Evolutionary conservation across 169 alveolate genomes (phyloP).

Genomic region (Eimeria mitis): DNA sequence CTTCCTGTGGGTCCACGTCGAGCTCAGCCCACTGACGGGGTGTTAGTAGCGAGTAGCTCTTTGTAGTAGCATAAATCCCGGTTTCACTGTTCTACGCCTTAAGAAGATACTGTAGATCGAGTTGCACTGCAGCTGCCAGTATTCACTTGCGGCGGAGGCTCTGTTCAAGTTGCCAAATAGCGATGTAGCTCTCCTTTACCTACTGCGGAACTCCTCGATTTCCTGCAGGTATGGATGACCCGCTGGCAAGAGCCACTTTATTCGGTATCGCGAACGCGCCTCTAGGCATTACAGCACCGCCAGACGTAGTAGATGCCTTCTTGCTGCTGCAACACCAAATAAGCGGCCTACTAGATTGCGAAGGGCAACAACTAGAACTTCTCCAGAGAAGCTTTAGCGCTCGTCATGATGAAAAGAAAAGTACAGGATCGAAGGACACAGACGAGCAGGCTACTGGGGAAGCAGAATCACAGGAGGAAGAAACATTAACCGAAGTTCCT

Average conservation of each 20-base stretch:
- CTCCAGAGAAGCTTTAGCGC: neutral
- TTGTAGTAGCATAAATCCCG: too few relatives aligned
- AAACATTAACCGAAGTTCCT: neutral
- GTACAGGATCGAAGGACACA: neutral
- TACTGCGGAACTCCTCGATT: neutral
- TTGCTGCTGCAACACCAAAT: conserved; percentile 4
- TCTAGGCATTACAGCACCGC: conserved; percentile 29
- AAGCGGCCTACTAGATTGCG: neutral
- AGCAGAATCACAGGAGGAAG: neutral
- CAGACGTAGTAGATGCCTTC: conserved; percentile 16
- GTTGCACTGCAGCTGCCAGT: neutral
- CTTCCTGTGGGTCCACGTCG: conserved; percentile 2
- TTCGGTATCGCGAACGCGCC: neutral
- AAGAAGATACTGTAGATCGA: neutral
- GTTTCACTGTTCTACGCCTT: neutral
- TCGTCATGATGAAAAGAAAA: too few relatives aligned
- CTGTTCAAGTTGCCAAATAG: neutral
- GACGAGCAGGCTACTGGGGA: neutral
- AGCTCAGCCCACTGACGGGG: neutral
- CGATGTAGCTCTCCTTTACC: neutral
- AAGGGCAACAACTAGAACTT: conserved; percentile 48
- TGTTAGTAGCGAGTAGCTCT: neutral
- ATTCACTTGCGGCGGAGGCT: neutral
- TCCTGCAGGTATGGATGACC: conserved; percentile 23
- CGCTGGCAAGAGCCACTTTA: neutral